Percentiles rank a stretch among this genome's conserved stretches.
These are phyloP conservation scores for Trichocomaceae sp. DNA, from an alignment of 2,329 filamentous ascomycete species.

Conservation along the genomic window DNA sequence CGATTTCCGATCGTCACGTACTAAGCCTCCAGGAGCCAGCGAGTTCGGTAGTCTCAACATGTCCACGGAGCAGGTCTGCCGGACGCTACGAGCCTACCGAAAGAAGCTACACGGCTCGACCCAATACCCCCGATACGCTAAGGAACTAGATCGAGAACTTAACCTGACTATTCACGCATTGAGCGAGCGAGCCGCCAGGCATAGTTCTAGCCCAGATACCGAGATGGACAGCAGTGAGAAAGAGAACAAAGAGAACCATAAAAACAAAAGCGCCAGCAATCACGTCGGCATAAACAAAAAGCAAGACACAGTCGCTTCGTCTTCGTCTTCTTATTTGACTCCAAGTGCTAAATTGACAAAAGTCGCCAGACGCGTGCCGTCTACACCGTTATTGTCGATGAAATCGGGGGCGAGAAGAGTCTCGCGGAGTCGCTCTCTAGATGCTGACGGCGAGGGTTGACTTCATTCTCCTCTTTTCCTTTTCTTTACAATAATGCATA, in stretches of 20 bases:
- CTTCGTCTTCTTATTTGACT: neutral
- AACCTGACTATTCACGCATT: constrained; percentile 36
- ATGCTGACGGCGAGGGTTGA: constrained; percentile 20
- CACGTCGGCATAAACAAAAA: neutral
- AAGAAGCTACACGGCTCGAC: constrained; percentile 49
- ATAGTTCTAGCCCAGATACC: constrained; percentile 27
- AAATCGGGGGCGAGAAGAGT: constrained; percentile 21
- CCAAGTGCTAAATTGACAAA: constrained; percentile 21
- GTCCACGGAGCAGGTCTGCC: constrained; percentile 53
- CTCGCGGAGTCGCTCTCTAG: constrained; percentile 29
- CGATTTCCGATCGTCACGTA: constrained; percentile 37
- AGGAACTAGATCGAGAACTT: constrained; percentile 54
- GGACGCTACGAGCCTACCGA: constrained; percentile 52
- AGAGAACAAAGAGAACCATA: constrained; percentile 23
- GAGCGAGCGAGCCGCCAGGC: constrained; percentile 24
- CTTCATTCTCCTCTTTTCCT: neutral
- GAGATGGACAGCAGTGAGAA: constrained; percentile 36
- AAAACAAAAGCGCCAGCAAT: neutral
- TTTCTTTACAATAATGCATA: neutral
- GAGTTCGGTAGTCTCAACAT: constrained; percentile 45
- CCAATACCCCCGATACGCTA: constrained; percentile 44
- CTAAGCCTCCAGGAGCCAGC: constrained; percentile 29
- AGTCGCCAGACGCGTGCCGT: constrained; percentile 29
- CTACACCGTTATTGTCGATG: constrained; percentile 22
- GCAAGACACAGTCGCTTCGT: neutral